phyloP scores from a whole-genome alignment of 1,284 basidiomycete genomes.

The Cryptococcus sp. region DNA sequence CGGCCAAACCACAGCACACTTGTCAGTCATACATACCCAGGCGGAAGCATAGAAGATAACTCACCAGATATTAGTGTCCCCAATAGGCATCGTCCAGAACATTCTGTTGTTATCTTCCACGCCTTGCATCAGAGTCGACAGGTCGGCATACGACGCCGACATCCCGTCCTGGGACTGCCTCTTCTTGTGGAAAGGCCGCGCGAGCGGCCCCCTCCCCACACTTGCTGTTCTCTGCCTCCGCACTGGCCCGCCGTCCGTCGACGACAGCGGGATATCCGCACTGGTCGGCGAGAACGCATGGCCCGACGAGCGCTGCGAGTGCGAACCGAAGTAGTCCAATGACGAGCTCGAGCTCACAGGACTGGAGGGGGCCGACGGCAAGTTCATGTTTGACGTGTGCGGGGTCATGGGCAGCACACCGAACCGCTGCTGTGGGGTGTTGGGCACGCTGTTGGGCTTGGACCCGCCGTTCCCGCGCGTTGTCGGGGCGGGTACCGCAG shows the following conservation, averaged over 20 bases:
- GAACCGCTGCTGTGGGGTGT: slow-evolving; percentile 38
- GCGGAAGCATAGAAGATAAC: background rate
- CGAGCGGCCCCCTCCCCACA: slow-evolving; percentile 29
- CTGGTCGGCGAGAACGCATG: slow-evolving; percentile 32
- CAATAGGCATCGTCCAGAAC: slow-evolving; percentile 41
- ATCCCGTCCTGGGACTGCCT: slow-evolving; percentile 29
- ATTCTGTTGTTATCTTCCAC: slow-evolving; percentile 8
- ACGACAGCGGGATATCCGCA: slow-evolving; percentile 29
- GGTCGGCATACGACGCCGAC: slow-evolving; percentile 19
- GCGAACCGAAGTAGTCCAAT: slow-evolving; percentile 42
- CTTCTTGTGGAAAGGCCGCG: slow-evolving; percentile 36
- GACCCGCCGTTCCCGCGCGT: slow-evolving; percentile 13
- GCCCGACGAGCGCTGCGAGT: slow-evolving; percentile 37
- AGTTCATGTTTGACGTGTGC: slow-evolving; percentile 24
- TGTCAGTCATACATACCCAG: no score
- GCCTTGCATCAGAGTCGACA: slow-evolving; percentile 11
- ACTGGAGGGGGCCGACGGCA: slow-evolving; percentile 42
- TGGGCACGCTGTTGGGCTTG: slow-evolving; percentile 33
- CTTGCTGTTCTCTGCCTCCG: slow-evolving; percentile 39
- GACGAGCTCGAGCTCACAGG: slow-evolving; percentile 36
- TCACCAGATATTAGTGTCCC: slow-evolving; percentile 40
- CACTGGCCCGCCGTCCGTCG: slow-evolving; percentile 43
- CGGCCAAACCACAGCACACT: background rate
- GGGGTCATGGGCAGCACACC: slow-evolving; percentile 49
- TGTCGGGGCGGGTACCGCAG: slow-evolving; percentile 14